Evolutionary conservation across 1,284 basidiomycete species (phyloP), one percentile per base, ranked within the genome.

Genomic region (Leccinum discolor): DNA sequence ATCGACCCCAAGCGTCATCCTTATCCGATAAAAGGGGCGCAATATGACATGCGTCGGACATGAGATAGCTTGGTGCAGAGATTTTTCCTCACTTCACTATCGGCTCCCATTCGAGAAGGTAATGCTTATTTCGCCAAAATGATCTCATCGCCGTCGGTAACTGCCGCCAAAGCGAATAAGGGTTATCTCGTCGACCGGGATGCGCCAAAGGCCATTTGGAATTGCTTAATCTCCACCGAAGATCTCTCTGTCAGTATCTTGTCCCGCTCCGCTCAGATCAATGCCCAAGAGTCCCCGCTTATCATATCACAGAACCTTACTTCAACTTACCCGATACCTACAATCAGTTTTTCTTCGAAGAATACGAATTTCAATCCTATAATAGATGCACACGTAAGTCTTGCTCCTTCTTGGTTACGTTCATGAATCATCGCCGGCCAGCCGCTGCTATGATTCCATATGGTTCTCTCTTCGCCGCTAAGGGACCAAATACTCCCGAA

Each of bases 301-400:
- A 81, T 98, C 61, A 86, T 38, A 38, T 98, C 61, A 98, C 96
- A 3, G 96, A 98, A 79, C 94, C 96, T 3, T 95, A 95, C 75
- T 93, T 96, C 84, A 95, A 97, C 77, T 82, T 97, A 10, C 93
- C 94, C 18, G 91, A 94, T 54, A 87, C 93, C 50, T 95, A 96
- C 70, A 96, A 98, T 77, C 92, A 98, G 79, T 92, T 99, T 75
- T 82, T 97, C 0, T 98, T 98, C 73, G 96, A 98, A 74, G 95
- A 98, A 78, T 98, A 96, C 80, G 96, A 96, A 73, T 98, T 97
- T 74, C 82, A 84, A 57, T 90, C 92, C 59, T 94, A 94, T 76
- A 86, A 88, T 77, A 86, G 95, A 42, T 89, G 88, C 73, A 88
- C 93, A 62, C 90, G 94, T 96, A 79, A 77, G 91, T 83, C 8